These are phyloP conservation scores for Delonix regia DNA, from an alignment of 306 rosid genomes.

Conservation along the genomic window DNA sequence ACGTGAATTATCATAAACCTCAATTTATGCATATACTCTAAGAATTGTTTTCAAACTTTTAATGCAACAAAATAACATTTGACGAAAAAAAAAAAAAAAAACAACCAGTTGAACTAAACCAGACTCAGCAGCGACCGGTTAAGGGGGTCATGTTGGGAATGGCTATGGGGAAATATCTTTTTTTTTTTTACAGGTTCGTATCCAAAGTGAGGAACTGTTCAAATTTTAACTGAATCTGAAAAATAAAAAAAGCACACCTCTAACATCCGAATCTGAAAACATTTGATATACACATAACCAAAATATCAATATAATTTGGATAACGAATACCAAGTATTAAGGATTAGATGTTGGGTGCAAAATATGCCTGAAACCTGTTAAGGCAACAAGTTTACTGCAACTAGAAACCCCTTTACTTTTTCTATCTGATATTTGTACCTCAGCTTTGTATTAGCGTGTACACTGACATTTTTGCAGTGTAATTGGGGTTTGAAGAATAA, in stretches of 20 bases:
- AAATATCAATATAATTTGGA: background rate
- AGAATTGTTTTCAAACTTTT: background rate
- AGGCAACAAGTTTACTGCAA: background rate
- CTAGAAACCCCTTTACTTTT: no score
- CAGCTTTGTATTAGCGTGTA: background rate
- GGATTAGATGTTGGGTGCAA: background rate
- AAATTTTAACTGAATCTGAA: background rate
- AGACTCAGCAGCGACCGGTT: background rate
- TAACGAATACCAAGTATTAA: background rate
- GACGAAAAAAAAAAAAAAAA: background rate
- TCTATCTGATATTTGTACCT: no score
- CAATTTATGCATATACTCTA: background rate
- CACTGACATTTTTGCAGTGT: background rate
- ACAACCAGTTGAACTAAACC: background rate
- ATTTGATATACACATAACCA: background rate
- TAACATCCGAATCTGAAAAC: background rate
- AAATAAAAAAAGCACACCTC: background rate
- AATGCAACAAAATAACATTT: background rate
- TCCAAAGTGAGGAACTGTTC: no score
- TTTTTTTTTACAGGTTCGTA: no score
- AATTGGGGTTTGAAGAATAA: background rate
- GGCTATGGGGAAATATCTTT: background rate
- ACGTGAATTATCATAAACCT: background rate
- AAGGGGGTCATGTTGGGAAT: background rate
- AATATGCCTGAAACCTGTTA: background rate